Evolutionary conservation across 2,329 filamentous ascomycete genomes (phyloP), one percentile per base, ranked within the genome.

Genomic region (Calonectria henricotiae): DNA sequence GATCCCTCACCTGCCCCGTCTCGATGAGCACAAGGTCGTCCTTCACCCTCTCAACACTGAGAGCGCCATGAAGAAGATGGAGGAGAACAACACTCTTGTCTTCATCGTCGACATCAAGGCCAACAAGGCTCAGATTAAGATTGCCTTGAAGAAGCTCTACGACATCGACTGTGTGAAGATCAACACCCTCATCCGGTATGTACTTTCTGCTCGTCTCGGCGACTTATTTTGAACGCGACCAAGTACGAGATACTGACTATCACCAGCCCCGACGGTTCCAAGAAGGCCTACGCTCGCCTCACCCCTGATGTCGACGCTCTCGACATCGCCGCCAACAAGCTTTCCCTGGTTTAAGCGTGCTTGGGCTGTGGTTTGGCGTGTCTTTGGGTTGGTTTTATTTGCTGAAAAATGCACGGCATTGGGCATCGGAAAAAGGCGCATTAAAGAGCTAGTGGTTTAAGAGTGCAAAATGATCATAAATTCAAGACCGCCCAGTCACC

Each of bases 1-100:
- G 79, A 91, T 99, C 84, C 92, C 94, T 81, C 93, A 96, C 85
- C 90, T 91, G 84, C 93, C 95, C 80, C 93, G 95, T 81, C 94
- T 99, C 82, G 96, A 99, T 88, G 94, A 96, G 88, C 94, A 95
- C 91, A 98, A 97, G 92, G 90, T 98, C 85, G 93, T 99, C 86
- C 89, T 98, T 83, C 94, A 98, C 92, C 96, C 96, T 78, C 91
- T 99, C 84, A 99, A 99, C 93, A 99, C 96, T 73, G 96, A 99
- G 93, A 96, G 93, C 83, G 96, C 97, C 83, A 98, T 99, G 96
- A 99, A 99, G 94, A 98, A 98, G 93, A 98, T 99, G 81, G 96
- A 99, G 91, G 96, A 99, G 93, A 95, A 99, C 92, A 99, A 99
- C 92, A 99, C 96, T 79, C 92, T 99, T 64, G 94, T 97, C 84